These are phyloP conservation scores for Cymbidium sinense DNA, from an alignment of 106 monocot species.

Conservation along the genomic window DNA sequence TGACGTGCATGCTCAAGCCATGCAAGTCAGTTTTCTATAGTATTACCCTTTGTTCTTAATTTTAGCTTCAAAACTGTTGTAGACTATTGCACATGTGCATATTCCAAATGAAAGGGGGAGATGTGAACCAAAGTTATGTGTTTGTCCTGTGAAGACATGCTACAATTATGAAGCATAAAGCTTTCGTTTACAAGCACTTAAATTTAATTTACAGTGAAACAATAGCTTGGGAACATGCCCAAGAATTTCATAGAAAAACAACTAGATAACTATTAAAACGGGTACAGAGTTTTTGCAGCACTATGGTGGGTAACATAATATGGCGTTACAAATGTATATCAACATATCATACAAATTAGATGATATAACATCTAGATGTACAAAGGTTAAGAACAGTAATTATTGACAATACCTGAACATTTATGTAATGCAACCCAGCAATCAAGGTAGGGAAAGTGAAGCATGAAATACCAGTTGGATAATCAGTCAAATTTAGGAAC, in stretches of 20 bases:
- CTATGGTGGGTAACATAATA: background rate
- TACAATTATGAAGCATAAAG: background rate
- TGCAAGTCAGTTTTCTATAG: background rate
- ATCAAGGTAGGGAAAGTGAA: slow-evolving; percentile 69
- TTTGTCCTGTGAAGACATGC: background rate
- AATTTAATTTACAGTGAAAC: background rate
- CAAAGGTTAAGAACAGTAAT: background rate
- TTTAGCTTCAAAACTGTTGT: background rate
- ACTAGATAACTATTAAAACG: background rate
- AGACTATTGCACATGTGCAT: background rate
- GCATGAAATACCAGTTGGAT: slow-evolving; percentile 55
- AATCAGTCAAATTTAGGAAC: slow-evolving; percentile 83
- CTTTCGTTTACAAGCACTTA: background rate
- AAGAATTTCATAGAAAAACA: background rate
- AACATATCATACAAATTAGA: background rate
- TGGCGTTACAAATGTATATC: background rate
- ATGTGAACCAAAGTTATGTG: background rate
- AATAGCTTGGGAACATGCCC: background rate
- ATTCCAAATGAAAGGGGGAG: background rate
- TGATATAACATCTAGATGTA: background rate
- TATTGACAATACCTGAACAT: slow-evolving; percentile 68
- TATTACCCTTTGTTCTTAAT: background rate
- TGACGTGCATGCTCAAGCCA: background rate
- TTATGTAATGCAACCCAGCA: slow-evolving; percentile 78
- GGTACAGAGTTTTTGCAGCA: background rate